These are phyloP conservation scores for Lophiostoma macrostomum DNA, from an alignment of 495 filamentous ascomycete species.

Conservation along the genomic window DNA sequence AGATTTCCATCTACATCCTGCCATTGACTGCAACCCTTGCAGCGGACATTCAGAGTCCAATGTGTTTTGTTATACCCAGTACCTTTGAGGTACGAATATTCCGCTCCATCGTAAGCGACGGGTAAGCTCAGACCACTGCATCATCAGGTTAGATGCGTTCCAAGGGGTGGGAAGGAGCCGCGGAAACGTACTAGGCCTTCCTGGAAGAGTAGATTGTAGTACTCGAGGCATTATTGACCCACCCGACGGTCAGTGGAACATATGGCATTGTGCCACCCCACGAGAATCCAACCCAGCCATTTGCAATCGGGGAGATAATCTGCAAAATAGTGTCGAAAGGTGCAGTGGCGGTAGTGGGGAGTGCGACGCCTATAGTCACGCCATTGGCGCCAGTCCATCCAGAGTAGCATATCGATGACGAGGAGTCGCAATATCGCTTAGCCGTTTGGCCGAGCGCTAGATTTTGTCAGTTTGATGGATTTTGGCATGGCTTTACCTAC, in stretches of 20 bases:
- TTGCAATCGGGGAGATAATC: slow-evolving; percentile 26
- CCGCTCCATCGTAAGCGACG: slow-evolving; percentile 18
- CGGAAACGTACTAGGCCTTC: slow-evolving; percentile 23
- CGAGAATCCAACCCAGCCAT: slow-evolving; percentile 30
- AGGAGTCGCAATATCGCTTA: slow-evolving; percentile 21
- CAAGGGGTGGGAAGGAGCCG: not conserved
- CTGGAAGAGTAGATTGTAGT: slow-evolving; percentile 28
- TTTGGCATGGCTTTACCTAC: not conserved
- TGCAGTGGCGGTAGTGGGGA: slow-evolving; percentile 11
- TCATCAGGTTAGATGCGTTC: not conserved
- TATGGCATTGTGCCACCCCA: slow-evolving; percentile 33
- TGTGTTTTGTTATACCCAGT: slow-evolving; percentile 29
- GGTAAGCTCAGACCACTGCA: slow-evolving; percentile 26
- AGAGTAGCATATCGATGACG: slow-evolving; percentile 22
- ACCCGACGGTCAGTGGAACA: slow-evolving; percentile 27
- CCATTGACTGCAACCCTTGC: slow-evolving; percentile 25
- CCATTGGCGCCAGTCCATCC: slow-evolving; percentile 23
- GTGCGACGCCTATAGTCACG: slow-evolving; percentile 23
- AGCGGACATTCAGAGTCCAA: slow-evolving; percentile 31
- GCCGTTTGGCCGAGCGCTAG: slow-evolving; percentile 4
- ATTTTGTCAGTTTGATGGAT: not conserved
- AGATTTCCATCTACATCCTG: slow-evolving; percentile 18
- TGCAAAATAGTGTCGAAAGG: slow-evolving; percentile 28
- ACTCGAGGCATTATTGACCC: slow-evolving; percentile 21
- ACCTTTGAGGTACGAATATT: slow-evolving; percentile 29